phyloP scores from a whole-genome alignment of 2,329 filamentous ascomycete species.

The Aspergillus thermomutatus region DNA sequence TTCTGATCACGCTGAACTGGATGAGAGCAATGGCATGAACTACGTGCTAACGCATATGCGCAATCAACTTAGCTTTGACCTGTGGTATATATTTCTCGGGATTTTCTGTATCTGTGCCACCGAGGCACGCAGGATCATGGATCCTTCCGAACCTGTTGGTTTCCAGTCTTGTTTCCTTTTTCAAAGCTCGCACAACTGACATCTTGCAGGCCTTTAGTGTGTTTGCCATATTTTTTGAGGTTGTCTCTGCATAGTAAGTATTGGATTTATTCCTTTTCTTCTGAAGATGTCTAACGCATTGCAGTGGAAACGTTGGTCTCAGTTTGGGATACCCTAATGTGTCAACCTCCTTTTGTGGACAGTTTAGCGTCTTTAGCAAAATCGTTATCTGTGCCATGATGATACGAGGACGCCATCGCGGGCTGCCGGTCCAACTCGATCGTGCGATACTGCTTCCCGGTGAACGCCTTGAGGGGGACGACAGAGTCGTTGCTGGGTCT shows the following conservation, averaged over 20 bases:
- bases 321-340: conserved; percentile 31
- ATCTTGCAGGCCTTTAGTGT: conserved; percentile 44
- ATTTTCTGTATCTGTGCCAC: conserved; percentile 58
- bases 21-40: conserved; percentile 27
- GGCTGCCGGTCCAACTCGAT: conserved; percentile 55
- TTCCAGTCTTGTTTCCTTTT: neutral
- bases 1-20: conserved; percentile 21
- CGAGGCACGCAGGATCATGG: conserved; percentile 40
- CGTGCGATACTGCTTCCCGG: conserved; percentile 35
- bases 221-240: conserved; percentile 52
- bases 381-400: conserved; percentile 55
- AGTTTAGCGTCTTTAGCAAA: conserved; percentile 51
- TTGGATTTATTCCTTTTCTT: neutral
- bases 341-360: conserved; percentile 36
- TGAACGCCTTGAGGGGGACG: conserved; percentile 18
- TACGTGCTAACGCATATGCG: conserved; percentile 56
- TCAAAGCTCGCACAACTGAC: neutral
- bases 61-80: conserved; percentile 62
- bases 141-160: conserved; percentile 24
- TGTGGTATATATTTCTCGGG: conserved; percentile 62
- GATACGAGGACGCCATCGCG: conserved; percentile 54
- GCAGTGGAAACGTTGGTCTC: conserved; percentile 33
- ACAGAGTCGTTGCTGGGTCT: conserved; percentile 1
- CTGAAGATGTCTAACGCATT: conserved; percentile 3
- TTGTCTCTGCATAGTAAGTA: conserved; percentile 39